These are phyloP conservation scores for Annulohypoxylon stygium DNA, from an alignment of 495 filamentous ascomycete species.

Conservation along the genomic window DNA sequence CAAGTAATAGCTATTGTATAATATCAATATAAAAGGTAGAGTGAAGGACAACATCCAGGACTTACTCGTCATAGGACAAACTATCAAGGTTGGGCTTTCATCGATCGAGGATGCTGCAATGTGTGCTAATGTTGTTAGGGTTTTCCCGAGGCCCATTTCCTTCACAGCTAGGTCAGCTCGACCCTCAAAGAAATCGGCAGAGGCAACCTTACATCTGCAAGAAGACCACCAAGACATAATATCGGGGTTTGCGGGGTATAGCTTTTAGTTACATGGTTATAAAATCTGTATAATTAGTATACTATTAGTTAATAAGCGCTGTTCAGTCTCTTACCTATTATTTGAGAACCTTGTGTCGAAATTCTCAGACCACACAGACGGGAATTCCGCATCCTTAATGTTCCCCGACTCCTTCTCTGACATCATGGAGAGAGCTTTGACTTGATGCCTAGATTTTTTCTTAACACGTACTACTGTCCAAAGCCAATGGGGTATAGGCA, in stretches of 20 bases:
- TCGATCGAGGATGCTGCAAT: slow-evolving; percentile 17
- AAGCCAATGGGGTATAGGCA: background rate
- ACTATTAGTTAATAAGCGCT: background rate
- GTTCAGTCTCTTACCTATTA: background rate
- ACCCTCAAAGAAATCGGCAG: background rate
- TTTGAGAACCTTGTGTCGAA: background rate
- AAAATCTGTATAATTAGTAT: slow-evolving; percentile 26
- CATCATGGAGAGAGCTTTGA: slow-evolving; percentile 33
- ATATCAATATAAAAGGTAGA: background rate
- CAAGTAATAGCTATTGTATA: slow-evolving; percentile 37
- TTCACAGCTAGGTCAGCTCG: slow-evolving; percentile 2
- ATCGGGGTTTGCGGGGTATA: slow-evolving; percentile 3
- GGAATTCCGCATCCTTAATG: slow-evolving; percentile 23
- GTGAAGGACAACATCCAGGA: background rate
- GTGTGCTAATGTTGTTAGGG: slow-evolving; percentile 24
- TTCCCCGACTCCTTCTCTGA: slow-evolving; percentile 34
- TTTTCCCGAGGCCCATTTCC: slow-evolving; percentile 40
- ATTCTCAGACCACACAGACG: slow-evolving; percentile 28
- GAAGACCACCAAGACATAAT: slow-evolving; percentile 35
- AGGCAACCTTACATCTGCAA: slow-evolving; percentile 27
- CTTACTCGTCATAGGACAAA: slow-evolving; percentile 32
- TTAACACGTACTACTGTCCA: background rate
- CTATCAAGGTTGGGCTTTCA: slow-evolving; percentile 12
- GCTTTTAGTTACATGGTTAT: slow-evolving; percentile 29
- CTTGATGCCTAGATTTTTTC: slow-evolving; percentile 20